These are phyloP conservation scores for Butyriboletus loyo DNA, from an alignment of 768 basidiomycete species.

Conservation along the genomic window DNA sequence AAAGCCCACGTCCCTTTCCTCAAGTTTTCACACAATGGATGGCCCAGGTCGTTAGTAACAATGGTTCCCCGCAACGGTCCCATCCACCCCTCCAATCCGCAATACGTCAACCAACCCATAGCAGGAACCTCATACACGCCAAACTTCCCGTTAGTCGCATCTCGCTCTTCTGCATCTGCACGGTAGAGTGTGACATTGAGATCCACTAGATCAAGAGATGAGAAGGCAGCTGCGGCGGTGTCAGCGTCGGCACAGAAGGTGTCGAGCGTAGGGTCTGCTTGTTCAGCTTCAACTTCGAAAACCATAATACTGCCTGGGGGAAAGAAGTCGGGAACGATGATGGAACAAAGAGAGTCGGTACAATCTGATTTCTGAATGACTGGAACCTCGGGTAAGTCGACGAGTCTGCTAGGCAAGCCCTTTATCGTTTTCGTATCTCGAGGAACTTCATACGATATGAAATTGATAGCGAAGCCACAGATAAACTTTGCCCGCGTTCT, in stretches of 20 bases:
- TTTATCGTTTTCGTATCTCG: slow-evolving; percentile 53
- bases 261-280: slow-evolving; percentile 69
- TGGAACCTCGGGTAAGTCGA: slow-evolving; percentile 57
- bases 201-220: slow-evolving; percentile 75
- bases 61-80: slow-evolving; percentile 79
- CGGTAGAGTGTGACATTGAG: slow-evolving; percentile 87
- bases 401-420: slow-evolving; percentile 70
- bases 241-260: slow-evolving; percentile 67
- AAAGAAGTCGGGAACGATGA: slow-evolving; percentile 82
- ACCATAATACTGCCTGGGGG: slow-evolving; percentile 96
- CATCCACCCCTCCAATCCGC: slow-evolving; percentile 99
- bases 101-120: slow-evolving; percentile 76
- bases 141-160: slow-evolving; percentile 77
- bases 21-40: slow-evolving; percentile 84
- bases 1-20: slow-evolving; percentile 89
- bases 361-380: slow-evolving; percentile 61
- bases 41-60: slow-evolving; percentile 89
- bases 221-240: slow-evolving; percentile 71
- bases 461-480: slow-evolving; percentile 70
- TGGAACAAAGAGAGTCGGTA: slow-evolving; percentile 71
- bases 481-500: slow-evolving; percentile 79
- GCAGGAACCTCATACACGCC: slow-evolving; percentile 83
- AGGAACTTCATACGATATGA: slow-evolving; percentile 56
- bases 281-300: slow-evolving; percentile 82
- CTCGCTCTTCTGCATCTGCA: slow-evolving; percentile 87